These are phyloP conservation scores for Neurospora discreta DNA, from an alignment of 495 filamentous ascomycete genomes.

Conservation along the genomic window DNA sequence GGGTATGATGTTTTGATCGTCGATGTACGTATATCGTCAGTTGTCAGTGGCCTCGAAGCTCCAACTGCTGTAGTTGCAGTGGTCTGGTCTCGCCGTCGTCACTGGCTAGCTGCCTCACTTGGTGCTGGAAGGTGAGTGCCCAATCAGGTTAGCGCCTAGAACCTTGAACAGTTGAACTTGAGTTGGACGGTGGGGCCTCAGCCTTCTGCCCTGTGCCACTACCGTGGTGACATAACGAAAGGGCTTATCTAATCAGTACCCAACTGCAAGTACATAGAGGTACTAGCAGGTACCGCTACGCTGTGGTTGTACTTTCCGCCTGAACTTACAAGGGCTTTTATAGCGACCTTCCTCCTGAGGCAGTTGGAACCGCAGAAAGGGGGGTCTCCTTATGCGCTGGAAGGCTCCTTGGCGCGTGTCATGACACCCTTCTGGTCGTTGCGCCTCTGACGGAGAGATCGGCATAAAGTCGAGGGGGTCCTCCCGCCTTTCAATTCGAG, in stretches of 20 bases:
- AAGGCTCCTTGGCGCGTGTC: conserved; percentile 2
- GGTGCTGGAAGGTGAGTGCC: conserved; percentile 19
- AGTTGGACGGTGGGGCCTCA: not conserved
- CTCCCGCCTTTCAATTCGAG: conserved; percentile 2
- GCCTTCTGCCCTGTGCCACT: not conserved
- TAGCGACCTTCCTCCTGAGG: not conserved
- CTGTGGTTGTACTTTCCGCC: not conserved
- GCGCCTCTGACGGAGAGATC: not conserved
- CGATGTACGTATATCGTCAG: not conserved
- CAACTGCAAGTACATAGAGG: no score
- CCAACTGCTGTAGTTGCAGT: not conserved
- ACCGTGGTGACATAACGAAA: not conserved
- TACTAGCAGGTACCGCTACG: no score
- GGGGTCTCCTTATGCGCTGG: not conserved
- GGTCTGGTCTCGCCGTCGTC: conserved; percentile 17
- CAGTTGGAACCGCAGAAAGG: not conserved
- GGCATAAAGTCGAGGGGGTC: conserved; percentile 3
- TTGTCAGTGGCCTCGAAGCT: not conserved
- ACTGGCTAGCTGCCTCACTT: conserved; percentile 23
- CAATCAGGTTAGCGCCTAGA: conserved; percentile 14
- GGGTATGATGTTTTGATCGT: conserved; percentile 4
- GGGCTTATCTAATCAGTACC: not conserved
- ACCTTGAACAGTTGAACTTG: not conserved
- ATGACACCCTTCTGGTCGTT: not conserved
- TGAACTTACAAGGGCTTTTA: not conserved